Conservation (phyloP, 2,329 filamentous ascomycete species). For the Diaporthe batatas region DNA sequence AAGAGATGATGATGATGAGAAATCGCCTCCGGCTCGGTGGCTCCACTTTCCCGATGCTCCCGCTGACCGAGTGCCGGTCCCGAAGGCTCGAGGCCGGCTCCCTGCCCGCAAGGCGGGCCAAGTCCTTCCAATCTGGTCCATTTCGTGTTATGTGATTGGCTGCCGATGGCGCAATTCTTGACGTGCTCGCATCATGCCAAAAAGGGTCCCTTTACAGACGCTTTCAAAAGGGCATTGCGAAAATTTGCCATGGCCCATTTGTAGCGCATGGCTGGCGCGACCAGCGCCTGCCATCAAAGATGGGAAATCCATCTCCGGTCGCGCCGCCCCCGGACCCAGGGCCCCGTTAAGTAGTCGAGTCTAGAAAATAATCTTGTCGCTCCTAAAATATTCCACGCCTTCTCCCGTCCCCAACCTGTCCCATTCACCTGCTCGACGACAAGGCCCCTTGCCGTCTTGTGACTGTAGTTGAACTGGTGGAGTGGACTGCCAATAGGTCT, state of each 20-base stretch:
- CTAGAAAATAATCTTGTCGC: constrained; percentile 32
- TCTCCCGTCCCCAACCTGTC: constrained; percentile 19
- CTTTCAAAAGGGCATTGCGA: constrained; percentile 26
- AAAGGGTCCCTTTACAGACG: constrained; percentile 36
- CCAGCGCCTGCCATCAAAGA: constrained; percentile 27
- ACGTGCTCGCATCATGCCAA: constrained; percentile 40
- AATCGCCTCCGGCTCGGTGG: constrained; percentile 40
- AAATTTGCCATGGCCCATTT: constrained; percentile 36
- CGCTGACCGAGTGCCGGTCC: constrained; percentile 38
- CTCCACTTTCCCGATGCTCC: constrained; percentile 35
- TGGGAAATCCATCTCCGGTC: constrained; percentile 37
- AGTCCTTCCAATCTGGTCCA: constrained; percentile 37
- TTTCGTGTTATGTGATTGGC: constrained; percentile 36
- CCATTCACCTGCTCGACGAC: constrained; percentile 14
- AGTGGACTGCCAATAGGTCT: constrained; percentile 9
- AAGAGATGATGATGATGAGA: constrained; percentile 23
- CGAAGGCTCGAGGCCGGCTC: constrained; percentile 35
- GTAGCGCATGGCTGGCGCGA: constrained; percentile 31
- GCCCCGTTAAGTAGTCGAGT: constrained; percentile 12
- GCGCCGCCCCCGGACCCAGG: constrained; percentile 22
- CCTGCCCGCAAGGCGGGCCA: constrained; percentile 36
- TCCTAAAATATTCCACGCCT: constrained; percentile 14
- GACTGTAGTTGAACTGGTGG: constrained; percentile 20
- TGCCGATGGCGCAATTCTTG: constrained; percentile 42
- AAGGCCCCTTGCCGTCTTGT: constrained; percentile 13